Evolutionary conservation across 345 rosid species (phyloP).

Genomic region (Combretum micranthum): DNA sequence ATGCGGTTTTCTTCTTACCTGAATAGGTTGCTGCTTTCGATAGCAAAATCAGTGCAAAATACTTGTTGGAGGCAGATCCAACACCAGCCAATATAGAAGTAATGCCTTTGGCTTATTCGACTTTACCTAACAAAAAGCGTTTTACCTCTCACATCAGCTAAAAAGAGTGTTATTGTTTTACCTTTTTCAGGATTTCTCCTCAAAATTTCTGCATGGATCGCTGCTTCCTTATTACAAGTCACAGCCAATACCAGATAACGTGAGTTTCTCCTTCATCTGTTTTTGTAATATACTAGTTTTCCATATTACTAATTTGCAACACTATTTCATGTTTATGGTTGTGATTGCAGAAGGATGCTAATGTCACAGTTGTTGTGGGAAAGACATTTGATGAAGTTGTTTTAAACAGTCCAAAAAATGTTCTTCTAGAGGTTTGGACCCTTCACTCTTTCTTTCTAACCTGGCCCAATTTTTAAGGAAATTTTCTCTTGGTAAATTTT

Average conservation of each 20-base stretch:
- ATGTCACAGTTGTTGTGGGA: slow-evolving; percentile 53
- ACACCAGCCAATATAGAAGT: slow-evolving; percentile 67
- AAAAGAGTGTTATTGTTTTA: slow-evolving; percentile 9
- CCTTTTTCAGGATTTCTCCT: slow-evolving; percentile 56
- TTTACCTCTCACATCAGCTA: slow-evolving; percentile 3
- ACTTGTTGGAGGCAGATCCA: slow-evolving; percentile 58
- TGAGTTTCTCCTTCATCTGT: slow-evolving; percentile 25
- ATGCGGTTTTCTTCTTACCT: slow-evolving; percentile 14
- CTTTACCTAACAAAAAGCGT: slow-evolving; percentile 3
- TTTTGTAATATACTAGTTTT: neutral
- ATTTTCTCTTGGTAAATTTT: neutral
- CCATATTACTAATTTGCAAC: neutral
- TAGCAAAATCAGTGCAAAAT: slow-evolving; percentile 53
- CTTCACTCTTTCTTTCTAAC: neutral
- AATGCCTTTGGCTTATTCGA: slow-evolving; percentile 10
- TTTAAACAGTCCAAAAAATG: slow-evolving; percentile 53
- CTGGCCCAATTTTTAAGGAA: neutral
- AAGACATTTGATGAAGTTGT: slow-evolving; percentile 78
- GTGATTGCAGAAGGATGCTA: slow-evolving; percentile 48
- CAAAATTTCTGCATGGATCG: slow-evolving; percentile 46
- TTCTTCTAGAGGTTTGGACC: slow-evolving; percentile 68
- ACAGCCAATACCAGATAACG: slow-evolving; percentile 72
- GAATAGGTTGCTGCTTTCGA: slow-evolving; percentile 78
- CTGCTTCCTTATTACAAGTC: slow-evolving; percentile 61
- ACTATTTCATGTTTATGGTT: neutral